A percentile compares a stretch with the other conserved stretches of the same genome.
phyloP scores from a whole-genome alignment of 345 rosid species.

The Eucalyptus cladocalyx region DNA sequence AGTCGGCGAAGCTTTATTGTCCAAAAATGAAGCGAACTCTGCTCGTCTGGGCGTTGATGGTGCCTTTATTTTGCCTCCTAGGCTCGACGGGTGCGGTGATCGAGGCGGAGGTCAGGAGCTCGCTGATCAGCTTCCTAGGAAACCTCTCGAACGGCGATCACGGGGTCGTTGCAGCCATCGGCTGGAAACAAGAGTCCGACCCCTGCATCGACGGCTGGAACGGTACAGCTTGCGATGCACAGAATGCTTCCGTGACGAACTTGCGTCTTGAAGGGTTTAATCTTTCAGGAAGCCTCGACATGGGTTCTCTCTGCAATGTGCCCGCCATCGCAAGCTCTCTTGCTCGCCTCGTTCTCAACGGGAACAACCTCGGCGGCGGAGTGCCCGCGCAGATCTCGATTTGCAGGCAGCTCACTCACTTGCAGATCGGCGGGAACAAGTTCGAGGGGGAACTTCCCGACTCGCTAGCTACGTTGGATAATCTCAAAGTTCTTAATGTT shows the following conservation, averaged over 20 bases:
- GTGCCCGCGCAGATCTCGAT: slow-evolving; percentile 20
- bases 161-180: not conserved
- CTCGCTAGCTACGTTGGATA: slow-evolving; percentile 14
- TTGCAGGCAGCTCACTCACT: slow-evolving; percentile 21
- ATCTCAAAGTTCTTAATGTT: slow-evolving; percentile 29
- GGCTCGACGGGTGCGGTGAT: not conserved
- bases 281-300: slow-evolving; percentile 33
- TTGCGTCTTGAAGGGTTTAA: slow-evolving; percentile 4
- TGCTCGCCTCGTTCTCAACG: slow-evolving; percentile 1
- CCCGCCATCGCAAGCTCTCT: slow-evolving; percentile 20
- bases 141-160: not conserved
- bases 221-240: slow-evolving; percentile 9
- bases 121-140: not conserved
- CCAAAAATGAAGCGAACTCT: not conserved
- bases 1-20: not conserved
- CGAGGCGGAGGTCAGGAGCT: not conserved
- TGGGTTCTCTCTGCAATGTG: slow-evolving; percentile 19
- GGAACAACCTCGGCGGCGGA: slow-evolving; percentile 19
- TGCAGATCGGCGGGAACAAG: slow-evolving; percentile 22
- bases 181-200: slow-evolving; percentile 22
- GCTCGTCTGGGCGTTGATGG: not conserved
- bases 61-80: not conserved
- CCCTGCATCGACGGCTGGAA: slow-evolving; percentile 31
- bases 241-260: slow-evolving; percentile 2
- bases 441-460: slow-evolving; percentile 27